Evolutionary conservation across 257 asterid species (phyloP).

Genomic region (Orobanche coerulescens): DNA sequence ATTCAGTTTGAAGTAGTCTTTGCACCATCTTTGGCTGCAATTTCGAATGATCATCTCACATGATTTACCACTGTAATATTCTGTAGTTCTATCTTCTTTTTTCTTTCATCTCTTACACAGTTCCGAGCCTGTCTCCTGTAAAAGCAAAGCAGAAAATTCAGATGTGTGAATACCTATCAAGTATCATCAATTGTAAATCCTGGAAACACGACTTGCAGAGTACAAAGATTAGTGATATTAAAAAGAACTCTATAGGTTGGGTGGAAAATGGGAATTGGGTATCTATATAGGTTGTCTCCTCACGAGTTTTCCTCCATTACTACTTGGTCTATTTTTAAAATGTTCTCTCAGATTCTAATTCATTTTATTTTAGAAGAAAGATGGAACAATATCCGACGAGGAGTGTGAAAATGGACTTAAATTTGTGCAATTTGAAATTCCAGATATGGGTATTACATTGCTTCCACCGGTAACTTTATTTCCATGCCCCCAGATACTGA

Average conservation of each 20-base stretch:
- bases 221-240: constrained; percentile 16
- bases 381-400: constrained; percentile 22
- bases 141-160: neutral
- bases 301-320: constrained; percentile 5
- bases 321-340: constrained; percentile 14
- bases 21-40: constrained; percentile 11
- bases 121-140: constrained; percentile 13
- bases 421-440: constrained; percentile 59
- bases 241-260: constrained; percentile 22
- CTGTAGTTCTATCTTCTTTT: neutral
- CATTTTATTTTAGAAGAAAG: constrained; percentile 36
- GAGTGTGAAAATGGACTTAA: constrained; percentile 26
- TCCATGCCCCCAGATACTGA: constrained; percentile 9
- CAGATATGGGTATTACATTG: constrained; percentile 44
- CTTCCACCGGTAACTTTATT: constrained; percentile 38
- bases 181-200: constrained; percentile 21
- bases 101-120: neutral
- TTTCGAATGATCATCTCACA: neutral
- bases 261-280: constrained; percentile 22
- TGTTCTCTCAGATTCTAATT: constrained; percentile 3
- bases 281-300: neutral
- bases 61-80: neutral
- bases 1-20: constrained; percentile 13
- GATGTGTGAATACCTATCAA: constrained; percentile 12
- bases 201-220: constrained; percentile 23